Conservation (phyloP, 1,139 yeast genomes). For the Meyerozyma athensensis region DNA sequence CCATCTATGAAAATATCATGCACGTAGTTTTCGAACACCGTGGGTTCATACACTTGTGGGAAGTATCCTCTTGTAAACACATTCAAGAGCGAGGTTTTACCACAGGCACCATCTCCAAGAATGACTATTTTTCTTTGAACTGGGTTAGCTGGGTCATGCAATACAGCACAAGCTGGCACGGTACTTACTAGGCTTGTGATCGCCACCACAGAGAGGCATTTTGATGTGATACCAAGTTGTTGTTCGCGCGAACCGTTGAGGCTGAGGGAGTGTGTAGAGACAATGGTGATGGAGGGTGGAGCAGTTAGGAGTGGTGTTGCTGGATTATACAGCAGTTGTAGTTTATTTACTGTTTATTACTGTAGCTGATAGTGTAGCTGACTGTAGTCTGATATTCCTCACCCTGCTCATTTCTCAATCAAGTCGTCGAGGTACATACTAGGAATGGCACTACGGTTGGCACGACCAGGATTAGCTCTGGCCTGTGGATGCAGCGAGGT, state of each 20-base stretch:
- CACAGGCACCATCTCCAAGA: slow-evolving; percentile 97
- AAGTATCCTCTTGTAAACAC: slow-evolving; percentile 97
- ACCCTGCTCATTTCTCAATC: slow-evolving; percentile 29
- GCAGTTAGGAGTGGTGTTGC: no score
- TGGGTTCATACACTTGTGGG: slow-evolving; percentile 97
- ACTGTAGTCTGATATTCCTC: background rate
- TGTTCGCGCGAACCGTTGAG: slow-evolving; percentile 3
- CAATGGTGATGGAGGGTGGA: background rate
- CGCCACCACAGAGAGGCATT: slow-evolving; percentile 22
- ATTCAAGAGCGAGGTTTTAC: slow-evolving; percentile 85
- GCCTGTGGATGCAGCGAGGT: slow-evolving; percentile 4
- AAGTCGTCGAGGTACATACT: slow-evolving; percentile 55
- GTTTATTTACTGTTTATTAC: no score
- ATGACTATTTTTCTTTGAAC: slow-evolving; percentile 91
- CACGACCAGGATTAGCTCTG: slow-evolving; percentile 5
- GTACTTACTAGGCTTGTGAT: slow-evolving; percentile 19
- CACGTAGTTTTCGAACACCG: slow-evolving; percentile 95
- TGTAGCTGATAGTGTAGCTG: background rate
- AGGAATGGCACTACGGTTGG: slow-evolving; percentile 40
- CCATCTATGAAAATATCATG: slow-evolving; percentile 97
- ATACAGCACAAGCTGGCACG: background rate
- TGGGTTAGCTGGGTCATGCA: slow-evolving; percentile 13
- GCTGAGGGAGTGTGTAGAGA: slow-evolving; percentile 2
- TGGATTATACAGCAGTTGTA: no score
- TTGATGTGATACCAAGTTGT: slow-evolving; percentile 3